Percentiles rank a stretch among this genome's conserved stretches.
Conservation (phyloP, 768 basidiomycete genomes). For the Fomitopsis pulvina region DNA sequence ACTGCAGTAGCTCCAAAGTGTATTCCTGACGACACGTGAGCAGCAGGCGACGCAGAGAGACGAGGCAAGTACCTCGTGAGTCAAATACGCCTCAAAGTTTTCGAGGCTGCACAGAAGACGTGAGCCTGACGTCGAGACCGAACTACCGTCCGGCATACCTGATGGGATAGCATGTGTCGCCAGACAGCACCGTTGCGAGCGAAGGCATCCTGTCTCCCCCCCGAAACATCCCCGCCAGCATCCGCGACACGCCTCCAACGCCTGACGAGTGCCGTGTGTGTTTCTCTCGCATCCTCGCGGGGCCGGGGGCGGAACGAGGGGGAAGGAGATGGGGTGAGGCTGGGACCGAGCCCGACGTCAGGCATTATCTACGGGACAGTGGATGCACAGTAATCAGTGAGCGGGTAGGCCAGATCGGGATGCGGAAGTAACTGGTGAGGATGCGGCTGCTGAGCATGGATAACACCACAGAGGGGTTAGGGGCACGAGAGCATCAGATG, state of each 20-base stretch:
- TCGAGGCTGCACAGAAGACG: constrained; percentile 19
- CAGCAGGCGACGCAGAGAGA: not conserved
- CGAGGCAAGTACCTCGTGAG: constrained; percentile 7
- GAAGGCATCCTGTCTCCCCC: constrained; percentile 3
- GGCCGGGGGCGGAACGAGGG: too few species aligned
- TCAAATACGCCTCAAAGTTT: constrained; percentile 23
- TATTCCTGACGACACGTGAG: constrained; percentile 13
- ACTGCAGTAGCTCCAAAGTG: constrained; percentile 25
- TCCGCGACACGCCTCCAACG: too few species aligned
- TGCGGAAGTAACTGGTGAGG: not conserved
- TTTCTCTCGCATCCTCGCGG: too few species aligned
- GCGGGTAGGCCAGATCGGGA: not conserved
- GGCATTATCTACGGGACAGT: too few species aligned
- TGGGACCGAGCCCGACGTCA: too few species aligned
- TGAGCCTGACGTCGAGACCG: not conserved
- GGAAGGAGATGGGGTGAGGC: too few species aligned
- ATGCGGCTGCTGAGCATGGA: too few species aligned
- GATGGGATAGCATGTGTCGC: constrained; percentile 34
- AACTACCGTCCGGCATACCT: too few species aligned
- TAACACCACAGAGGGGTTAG: too few species aligned
- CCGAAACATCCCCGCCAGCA: not conserved
- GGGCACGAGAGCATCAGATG: too few species aligned
- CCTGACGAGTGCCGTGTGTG: too few species aligned
- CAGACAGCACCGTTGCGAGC: constrained; percentile 29
- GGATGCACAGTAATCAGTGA: not conserved